Conservation (phyloP, 2,329 filamentous ascomycete genomes). For the Xylariaceae sp. region DNA sequence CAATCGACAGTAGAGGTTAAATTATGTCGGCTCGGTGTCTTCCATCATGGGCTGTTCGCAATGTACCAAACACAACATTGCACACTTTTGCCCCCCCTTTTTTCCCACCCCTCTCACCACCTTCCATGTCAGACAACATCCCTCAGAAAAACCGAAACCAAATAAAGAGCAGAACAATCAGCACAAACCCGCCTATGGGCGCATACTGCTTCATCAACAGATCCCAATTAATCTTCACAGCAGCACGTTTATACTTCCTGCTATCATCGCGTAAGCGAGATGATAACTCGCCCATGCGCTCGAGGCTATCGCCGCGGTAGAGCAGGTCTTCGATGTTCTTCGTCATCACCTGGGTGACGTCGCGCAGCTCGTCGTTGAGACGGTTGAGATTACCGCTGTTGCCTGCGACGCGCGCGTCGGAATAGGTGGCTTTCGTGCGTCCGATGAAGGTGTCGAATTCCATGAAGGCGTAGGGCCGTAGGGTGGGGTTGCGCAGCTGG, state of each 20-base stretch:
- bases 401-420: slow-evolving; percentile 79
- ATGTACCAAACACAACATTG: not conserved
- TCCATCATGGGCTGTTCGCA: too few species aligned
- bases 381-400: slow-evolving; percentile 67
- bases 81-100: not conserved
- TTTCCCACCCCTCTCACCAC: not conserved
- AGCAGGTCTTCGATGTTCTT: slow-evolving; percentile 99
- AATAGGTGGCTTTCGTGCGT: slow-evolving; percentile 88
- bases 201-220: slow-evolving; percentile 94
- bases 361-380: slow-evolving; percentile 92
- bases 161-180: slow-evolving; percentile 80
- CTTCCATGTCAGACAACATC: not conserved
- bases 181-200: slow-evolving; percentile 72
- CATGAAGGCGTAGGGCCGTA: slow-evolving; percentile 93
- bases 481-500: slow-evolving; percentile 66
- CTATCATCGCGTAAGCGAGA: slow-evolving; percentile 83
- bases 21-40: too few species aligned
- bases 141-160: slow-evolving; percentile 87
- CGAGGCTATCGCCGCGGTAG: slow-evolving; percentile 88
- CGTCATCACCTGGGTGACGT: slow-evolving; percentile 99
- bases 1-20: too few species aligned
- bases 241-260: slow-evolving; percentile 87
- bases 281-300: slow-evolving; percentile 95
- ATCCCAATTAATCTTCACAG: slow-evolving; percentile 97
- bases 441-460: slow-evolving; percentile 97